phyloP scores from a whole-genome alignment of 148 eudicot species.

The Persicaria tinctoria region DNA sequence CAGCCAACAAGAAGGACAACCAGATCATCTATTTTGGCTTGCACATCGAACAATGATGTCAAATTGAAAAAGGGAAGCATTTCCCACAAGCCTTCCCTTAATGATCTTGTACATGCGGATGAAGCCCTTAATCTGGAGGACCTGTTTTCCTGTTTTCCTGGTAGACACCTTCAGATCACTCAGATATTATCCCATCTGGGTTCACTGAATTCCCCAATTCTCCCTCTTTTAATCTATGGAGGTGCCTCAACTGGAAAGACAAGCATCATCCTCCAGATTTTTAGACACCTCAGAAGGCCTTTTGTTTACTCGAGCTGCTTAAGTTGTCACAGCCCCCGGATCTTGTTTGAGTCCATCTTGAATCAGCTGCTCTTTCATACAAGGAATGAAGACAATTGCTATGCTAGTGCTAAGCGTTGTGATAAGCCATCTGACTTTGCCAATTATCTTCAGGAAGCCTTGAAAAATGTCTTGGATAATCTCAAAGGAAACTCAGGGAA shows the following conservation, averaged over 20 bases:
- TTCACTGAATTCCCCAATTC: conserved; percentile 56
- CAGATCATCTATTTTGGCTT: conserved; percentile 35
- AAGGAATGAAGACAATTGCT: conserved; percentile 50
- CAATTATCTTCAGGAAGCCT: conserved; percentile 54
- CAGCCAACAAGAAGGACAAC: conserved; percentile 57
- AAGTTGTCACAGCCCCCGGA: conserved; percentile 74
- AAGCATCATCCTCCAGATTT: conserved; percentile 47
- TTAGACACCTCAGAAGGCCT: conserved; percentile 61
- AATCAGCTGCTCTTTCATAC: conserved; percentile 71
- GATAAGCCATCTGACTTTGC: conserved; percentile 83
- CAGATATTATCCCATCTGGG: conserved; percentile 62
- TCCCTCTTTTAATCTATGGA: conserved; percentile 80
- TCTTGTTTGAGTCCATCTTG: conserved; percentile 73
- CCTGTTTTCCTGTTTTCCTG: conserved; percentile 52
- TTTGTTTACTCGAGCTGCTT: conserved; percentile 72
- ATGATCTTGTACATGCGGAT: conserved; percentile 43
- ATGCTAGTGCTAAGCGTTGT: conserved; percentile 70
- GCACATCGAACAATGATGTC: conserved; percentile 25
- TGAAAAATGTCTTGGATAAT: conserved; percentile 40
- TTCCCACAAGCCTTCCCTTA: conserved; percentile 29
- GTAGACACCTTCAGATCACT: conserved; percentile 50
- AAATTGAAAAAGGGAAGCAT: conserved; percentile 23
- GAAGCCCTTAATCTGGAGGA: conserved; percentile 39
- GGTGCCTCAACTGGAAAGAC: conserved; percentile 83
- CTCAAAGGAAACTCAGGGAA: conserved; percentile 38